Evolutionary conservation across 2,329 filamentous ascomycete species (phyloP).

Genomic region (Westerdykella aurantiaca): DNA sequence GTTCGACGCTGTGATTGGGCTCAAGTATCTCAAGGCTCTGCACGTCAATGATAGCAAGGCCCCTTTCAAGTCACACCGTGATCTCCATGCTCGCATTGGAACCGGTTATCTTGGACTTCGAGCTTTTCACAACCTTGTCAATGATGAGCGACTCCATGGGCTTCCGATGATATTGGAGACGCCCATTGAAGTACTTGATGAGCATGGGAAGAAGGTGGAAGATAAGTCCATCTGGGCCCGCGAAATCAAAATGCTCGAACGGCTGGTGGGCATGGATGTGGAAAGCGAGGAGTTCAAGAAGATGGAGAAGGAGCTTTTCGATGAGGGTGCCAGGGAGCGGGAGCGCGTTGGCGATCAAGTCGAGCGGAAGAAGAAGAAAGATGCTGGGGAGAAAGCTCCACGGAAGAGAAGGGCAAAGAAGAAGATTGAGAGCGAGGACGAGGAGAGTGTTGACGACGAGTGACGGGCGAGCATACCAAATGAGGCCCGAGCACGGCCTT

Average conservation of each 20-base stretch:
- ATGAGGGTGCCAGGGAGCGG: conserved; percentile 64
- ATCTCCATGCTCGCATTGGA: conserved; percentile 93
- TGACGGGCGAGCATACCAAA: too few relatives aligned
- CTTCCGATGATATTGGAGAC: conserved; percentile 94
- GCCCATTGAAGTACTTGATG: conserved; percentile 70
- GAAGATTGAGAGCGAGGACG: conserved; percentile 11
- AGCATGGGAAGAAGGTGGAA: conserved; percentile 60
- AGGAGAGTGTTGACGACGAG: background rate
- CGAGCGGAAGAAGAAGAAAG: conserved; percentile 51
- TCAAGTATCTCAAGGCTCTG: conserved; percentile 73
- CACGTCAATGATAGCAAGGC: conserved; percentile 97
- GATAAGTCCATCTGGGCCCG: conserved; percentile 82
- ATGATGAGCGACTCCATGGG: conserved; percentile 66
- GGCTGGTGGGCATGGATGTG: conserved; percentile 75
- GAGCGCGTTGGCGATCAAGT: conserved; percentile 72
- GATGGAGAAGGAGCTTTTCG: conserved; percentile 60
- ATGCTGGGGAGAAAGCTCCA: conserved; percentile 35
- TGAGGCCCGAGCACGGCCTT: too few relatives aligned
- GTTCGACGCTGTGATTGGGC: conserved; percentile 73
- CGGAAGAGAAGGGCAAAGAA: conserved; percentile 38
- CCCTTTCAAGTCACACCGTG: conserved; percentile 71
- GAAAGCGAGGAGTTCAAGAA: conserved; percentile 66
- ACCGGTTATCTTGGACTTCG: conserved; percentile 87
- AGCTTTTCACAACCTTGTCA: conserved; percentile 88
- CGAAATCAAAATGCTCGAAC: conserved; percentile 92